Evolutionary conservation across 306 rosid genomes (phyloP), one percentile per base, ranked within the genome.

Genomic region (Sophora flavescens): DNA sequence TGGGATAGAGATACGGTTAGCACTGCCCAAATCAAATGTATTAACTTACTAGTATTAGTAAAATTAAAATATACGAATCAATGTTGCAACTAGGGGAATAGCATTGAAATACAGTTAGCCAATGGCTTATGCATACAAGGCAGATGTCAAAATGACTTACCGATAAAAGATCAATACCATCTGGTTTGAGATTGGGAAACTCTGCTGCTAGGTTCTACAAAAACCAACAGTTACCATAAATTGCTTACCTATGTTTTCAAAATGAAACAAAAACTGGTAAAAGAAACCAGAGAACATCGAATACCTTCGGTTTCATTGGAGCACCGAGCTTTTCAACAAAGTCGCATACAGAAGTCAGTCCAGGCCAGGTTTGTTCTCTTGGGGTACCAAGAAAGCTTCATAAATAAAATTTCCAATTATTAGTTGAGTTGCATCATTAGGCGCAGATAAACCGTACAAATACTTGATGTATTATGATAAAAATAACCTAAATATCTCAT

Each of bases 91-190:
- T 8, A 67, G 28, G 39, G 12, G 12, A 68, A 36, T 48, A n/a
- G 41, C 45, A 68, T 48, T n/a, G 59, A 47, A n/a, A 66, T 45
- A 42, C 35, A 64, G 53, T 10, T 8, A 64, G 2, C 50, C 17
- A 5, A 30, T 60, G n/a, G 3, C 10, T 10, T 3, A n/a, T 16
- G 47, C 26, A 18, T 45, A 60, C 8, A 26, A 22, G 36, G 38
- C 26, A 36, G 56, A 26, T 53, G 52, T 41, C 56, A 58, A 42
- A 73, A 58, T 26, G 57, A 77, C 62, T 57, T 57, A 77, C 76
- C 8, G 70, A 68, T 44, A 78, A 53, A 33, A 78, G 69, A 68
- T 78, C 81, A 47, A 35, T 1, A 17, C 76, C 81, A 45, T 8
- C 53, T 15, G 41, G 42, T 2, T 47, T 53, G n/a, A 78, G 60